phyloP scores from a whole-genome alignment of 148 eudicot species.

The Nepenthes gracilis region DNA sequence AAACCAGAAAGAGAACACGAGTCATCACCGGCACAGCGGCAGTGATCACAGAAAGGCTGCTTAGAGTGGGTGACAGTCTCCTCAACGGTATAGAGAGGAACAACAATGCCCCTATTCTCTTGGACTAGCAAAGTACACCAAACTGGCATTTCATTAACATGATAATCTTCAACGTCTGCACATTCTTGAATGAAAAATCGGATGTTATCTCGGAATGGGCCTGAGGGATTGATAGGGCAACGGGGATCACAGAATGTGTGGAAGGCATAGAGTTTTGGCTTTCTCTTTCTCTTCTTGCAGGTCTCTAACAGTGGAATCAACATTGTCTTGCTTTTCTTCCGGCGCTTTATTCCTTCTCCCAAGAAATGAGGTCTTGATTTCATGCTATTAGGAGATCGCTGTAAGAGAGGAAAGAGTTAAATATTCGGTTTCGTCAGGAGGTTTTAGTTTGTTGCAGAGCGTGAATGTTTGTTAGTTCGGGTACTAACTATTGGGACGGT shows the following conservation, averaged over 20 bases:
- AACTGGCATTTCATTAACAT: slow-evolving; percentile 23
- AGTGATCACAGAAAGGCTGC: slow-evolving; percentile 65
- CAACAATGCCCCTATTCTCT: slow-evolving; percentile 20
- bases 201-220: slow-evolving; percentile 50
- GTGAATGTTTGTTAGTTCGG: no score
- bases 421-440: no score
- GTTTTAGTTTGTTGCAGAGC: no score
- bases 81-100: slow-evolving; percentile 51
- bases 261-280: slow-evolving; percentile 23
- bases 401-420: no score
- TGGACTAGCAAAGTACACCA: slow-evolving; percentile 48
- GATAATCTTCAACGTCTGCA: slow-evolving; percentile 28
- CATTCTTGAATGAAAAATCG: slow-evolving; percentile 38
- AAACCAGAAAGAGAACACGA: background rate
- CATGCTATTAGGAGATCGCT: no score
- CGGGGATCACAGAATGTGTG: slow-evolving; percentile 24
- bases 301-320: slow-evolving; percentile 19
- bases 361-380: background rate
- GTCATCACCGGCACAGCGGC: slow-evolving; percentile 61
- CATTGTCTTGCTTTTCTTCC: slow-evolving; percentile 16
- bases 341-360: no score
- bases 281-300: slow-evolving; percentile 26
- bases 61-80: slow-evolving; percentile 27
- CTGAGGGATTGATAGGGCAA: slow-evolving; percentile 8
- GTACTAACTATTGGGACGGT: no score